These are phyloP conservation scores for Chlorophyllum brunneum DNA, from an alignment of 768 basidiomycete genomes.

Conservation along the genomic window DNA sequence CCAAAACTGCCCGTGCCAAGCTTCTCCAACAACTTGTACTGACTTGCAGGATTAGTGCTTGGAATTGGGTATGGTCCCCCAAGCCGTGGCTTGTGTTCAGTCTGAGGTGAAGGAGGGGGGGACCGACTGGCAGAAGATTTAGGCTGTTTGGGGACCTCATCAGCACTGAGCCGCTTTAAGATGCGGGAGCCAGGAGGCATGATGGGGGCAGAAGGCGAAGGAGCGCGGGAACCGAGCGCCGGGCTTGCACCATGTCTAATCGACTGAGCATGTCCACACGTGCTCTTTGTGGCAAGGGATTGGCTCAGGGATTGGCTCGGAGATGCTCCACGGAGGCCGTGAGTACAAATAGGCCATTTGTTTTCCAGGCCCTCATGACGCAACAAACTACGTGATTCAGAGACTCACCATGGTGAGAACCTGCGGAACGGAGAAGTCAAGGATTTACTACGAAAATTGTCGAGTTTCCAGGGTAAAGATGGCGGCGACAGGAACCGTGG, in stretches of 20 bases:
- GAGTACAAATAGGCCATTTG: not conserved
- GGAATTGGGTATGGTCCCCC: constrained; percentile 68
- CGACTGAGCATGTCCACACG: constrained; percentile 14
- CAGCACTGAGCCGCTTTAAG: constrained; percentile 12
- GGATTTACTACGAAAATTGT: no score
- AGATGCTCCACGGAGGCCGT: constrained; percentile 9
- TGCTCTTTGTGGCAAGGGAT: constrained; percentile 4
- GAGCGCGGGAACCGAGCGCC: constrained; percentile 12
- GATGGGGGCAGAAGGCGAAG: constrained; percentile 10
- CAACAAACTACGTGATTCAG: not conserved
- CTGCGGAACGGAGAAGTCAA: not conserved
- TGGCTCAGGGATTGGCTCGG: constrained; percentile 3
- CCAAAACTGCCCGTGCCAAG: constrained; percentile 98
- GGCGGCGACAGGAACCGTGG: no score
- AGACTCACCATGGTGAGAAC: not conserved
- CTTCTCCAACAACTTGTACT: constrained; percentile 92
- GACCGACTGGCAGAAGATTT: constrained; percentile 37
- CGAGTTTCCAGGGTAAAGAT: no score
- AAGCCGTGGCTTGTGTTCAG: constrained; percentile 36
- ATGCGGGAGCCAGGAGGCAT: constrained; percentile 15
- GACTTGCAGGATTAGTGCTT: constrained; percentile 78
- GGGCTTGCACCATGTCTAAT: constrained; percentile 15
- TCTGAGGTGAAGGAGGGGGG: constrained; percentile 46
- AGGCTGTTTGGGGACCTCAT: constrained; percentile 28
- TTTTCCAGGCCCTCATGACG: constrained; percentile 5